These are phyloP conservation scores for Aspergillus ostianus DNA, from an alignment of 495 filamentous ascomycete genomes.

Conservation along the genomic window DNA sequence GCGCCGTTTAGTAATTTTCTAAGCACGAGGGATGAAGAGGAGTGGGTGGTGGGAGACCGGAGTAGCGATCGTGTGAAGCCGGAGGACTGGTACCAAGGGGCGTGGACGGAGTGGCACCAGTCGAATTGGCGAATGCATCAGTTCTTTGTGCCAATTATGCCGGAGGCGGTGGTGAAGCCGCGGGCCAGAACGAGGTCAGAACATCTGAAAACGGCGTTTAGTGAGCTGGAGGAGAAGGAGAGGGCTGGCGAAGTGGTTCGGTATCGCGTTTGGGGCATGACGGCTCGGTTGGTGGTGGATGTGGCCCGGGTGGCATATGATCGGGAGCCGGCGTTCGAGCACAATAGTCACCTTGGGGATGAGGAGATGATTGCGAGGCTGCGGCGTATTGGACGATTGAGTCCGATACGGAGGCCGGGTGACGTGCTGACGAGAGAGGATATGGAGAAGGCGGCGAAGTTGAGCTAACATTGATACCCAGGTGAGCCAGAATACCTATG, in stretches of 20 bases:
- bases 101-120: constrained; percentile 60
- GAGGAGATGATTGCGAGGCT: constrained; percentile 69
- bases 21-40: constrained; percentile 42
- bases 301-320: constrained; percentile 79
- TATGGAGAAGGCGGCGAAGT: constrained; percentile 55
- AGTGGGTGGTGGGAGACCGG: constrained; percentile 6
- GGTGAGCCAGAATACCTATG: background rate
- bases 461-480: constrained; percentile 29
- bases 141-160: constrained; percentile 75
- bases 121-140: constrained; percentile 77
- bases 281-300: constrained; percentile 83
- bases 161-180: constrained; percentile 59
- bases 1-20: constrained; percentile 78
- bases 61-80: constrained; percentile 23
- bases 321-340: constrained; percentile 78
- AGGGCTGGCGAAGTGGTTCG: constrained; percentile 44
- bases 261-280: constrained; percentile 90
- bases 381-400: constrained; percentile 58
- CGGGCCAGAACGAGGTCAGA: constrained; percentile 18
- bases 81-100: constrained; percentile 57
- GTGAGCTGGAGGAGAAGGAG: constrained; percentile 41
- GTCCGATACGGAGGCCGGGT: constrained; percentile 44
- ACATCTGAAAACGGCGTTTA: constrained; percentile 27
- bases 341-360: constrained; percentile 77
- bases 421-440: constrained; percentile 58